Evolutionary conservation across 805 yeast species (phyloP), one percentile per base, ranked within the genome.

Genomic region (Kodamaea neixiangensis): DNA sequence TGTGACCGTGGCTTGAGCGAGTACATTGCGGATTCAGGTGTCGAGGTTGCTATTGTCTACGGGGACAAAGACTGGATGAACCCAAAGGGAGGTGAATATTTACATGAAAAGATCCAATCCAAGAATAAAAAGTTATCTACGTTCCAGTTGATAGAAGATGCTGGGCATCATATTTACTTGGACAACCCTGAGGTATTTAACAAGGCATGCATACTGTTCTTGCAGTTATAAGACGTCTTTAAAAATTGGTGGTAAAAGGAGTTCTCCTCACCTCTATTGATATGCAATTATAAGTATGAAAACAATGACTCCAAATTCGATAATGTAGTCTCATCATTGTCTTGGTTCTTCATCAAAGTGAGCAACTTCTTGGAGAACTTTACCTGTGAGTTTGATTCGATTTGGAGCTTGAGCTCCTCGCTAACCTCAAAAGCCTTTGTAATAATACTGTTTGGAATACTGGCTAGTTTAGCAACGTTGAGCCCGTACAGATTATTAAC

Each of bases 391-490:
- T 37, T 37, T 7, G 22, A 37, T 20, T 45, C 48, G 7, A 45
- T 37, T 21, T 22, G 35, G n/a, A 51, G 43, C 54, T 65, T 69
- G 59, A 71, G 54, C 25, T 54, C 54, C 46, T 66, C 68, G 9
- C 83, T 73, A 14, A 71, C 62, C 15, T 48, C 45, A 44, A 57
- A 67, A 0, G 89, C 89, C 2, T 62, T 58, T 1, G 68, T 63
- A 3, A 84, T 71, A 5, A 86, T 69, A 1, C 59, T 62, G 2
- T 58, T 60, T 0, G 85, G 81, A 1, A 91, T 67, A 0, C 81
- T 81, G 0, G 97, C 94, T 51, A 90, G 60, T 52, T 81, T 78
- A 0, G 97, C 97, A 35, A 89, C 96, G 61, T 91, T 89, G 33
- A 92, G 71, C 1, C 97, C 97, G 65, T 86, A 90, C 49, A 92